Evolutionary conservation across 202 grass and related monocot genomes (phyloP), one percentile per base, ranked within the genome.

Genomic region (Bolboschoenoplectus hybrid): DNA sequence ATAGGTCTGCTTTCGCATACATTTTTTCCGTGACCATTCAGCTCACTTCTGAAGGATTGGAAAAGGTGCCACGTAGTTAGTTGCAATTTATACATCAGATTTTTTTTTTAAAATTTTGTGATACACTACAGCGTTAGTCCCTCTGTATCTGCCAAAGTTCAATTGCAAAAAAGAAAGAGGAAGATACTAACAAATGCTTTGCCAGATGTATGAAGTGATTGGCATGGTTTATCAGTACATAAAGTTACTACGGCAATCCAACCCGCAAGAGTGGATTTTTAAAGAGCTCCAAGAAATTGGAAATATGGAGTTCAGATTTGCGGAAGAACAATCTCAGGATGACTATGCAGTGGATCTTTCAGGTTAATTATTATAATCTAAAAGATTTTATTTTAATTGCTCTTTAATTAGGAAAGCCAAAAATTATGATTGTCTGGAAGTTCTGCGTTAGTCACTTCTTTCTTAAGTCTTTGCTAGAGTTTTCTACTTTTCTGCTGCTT

Each of bases 11-110:
- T 3, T 89, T 92, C 74, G 96, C 96, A 39, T 98, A 96, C 86
- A 82, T 98, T 62, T 98, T 98, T 88, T 85, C 89, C 80, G 93
- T 98, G 80, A 92, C 91, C 83, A 90, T 98, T 83, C 74, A 66
- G 65, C 90, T 96, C 78, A 96, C 93, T 69, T 91, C 91, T 91
- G 93, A 90, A 63, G 97, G 97, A 83, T 89, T 96, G 53, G 90
- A 92, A 83, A 98, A 96, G 94, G 96, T 98, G 89, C 85, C 12
- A 26, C 50, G 9, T n/a, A 40, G 6, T 57, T 78, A 9, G 34
- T 57, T 57, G 35, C 11, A 57, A 58, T 39, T 57, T 50, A 39
- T 83, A 32, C 64, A 65, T 51, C 14, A 47, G n/a, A 34, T 70
- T 70, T 85, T 75, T 62, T 87, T 41, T 83, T 83, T 26, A 0